phyloP scores from a whole-genome alignment of 306 rosid genomes.

The Cercis canadensis region DNA sequence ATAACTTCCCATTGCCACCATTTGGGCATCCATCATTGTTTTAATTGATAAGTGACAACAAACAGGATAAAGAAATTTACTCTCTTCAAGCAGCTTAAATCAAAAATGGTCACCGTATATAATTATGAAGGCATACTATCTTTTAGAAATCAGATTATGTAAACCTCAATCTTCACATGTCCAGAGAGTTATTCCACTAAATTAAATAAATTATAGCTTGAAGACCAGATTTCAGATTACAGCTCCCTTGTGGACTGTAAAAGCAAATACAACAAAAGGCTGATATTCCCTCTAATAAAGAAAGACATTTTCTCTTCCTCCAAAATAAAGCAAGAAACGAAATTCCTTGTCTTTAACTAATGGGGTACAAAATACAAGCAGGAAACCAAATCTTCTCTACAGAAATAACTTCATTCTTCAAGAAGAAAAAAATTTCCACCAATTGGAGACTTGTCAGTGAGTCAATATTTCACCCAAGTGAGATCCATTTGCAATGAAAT shows the following conservation, averaged over 20 bases:
- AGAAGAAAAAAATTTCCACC: no score
- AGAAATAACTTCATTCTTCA: no score
- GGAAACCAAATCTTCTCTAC: no score
- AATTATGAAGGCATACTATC: background rate
- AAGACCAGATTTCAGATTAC: background rate
- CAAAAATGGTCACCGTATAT: background rate
- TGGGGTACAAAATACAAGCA: no score
- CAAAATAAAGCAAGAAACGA: no score
- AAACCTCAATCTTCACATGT: constrained; percentile 16
- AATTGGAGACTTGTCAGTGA: no score
- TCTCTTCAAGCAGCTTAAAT: background rate
- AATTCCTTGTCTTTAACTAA: no score
- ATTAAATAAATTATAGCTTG: background rate
- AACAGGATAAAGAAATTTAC: background rate
- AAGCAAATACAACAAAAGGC: background rate
- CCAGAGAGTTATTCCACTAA: constrained; percentile 1
- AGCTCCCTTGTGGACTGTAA: background rate
- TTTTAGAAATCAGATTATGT: background rate
- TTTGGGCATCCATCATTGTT: no score
- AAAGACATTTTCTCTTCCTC: no score
- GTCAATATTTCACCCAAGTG: no score
- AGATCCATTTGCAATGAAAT: no score
- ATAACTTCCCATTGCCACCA: no score
- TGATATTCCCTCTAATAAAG: background rate
- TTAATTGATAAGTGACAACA: background rate